Base-by-base conservation (phyloP, 2,329 filamentous ascomycete genomes). In the Gremmenia infestans region DNA sequence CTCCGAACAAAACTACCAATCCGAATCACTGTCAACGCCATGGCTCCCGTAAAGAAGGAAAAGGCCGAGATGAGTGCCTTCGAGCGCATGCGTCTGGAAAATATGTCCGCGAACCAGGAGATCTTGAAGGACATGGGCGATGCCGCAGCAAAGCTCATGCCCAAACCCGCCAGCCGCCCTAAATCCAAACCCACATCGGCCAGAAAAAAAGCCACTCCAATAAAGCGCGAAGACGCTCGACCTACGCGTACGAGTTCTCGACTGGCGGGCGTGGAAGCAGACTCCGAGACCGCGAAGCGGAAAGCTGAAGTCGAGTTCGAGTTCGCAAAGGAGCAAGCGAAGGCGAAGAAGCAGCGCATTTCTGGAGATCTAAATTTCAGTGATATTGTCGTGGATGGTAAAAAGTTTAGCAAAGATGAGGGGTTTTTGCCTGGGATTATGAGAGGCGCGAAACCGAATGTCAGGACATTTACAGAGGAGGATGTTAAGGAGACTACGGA, bases 51-150 rank as follows among this genome's bases (percentile, higher is more conserved):
- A 5, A 67, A 68, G 39, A 60, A 77, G 42, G 71, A 72, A 14
- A 67, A 79, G 65, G 70, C 74, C 32, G 81, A 81, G 37, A 76
- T 95, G 65, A 95, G 89, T 72, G 89, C 91, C 40, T 97, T 96
- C 72, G 92, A 96, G 77, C 85, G 86, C 65, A 85, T 89, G 63
- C 81, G 92, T 0, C 81, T 90, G 15, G 90, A 91, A 58, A 96
- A 96, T 63, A 95, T 96, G 42, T 89, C 87, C 0, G 86, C 89
- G 53, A 94, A 95, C 65, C 87, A 93, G 71, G 89, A 87, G 69
- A 79, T 96, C 0, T 73, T 97, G 0, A 88, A 88, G 57, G 87
- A 91, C 57, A 81, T 96, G 1, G 86, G 88, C 2, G 82, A 83
- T 2, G 81, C 87, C 0, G 85, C 89, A 0, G 87, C 87, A 22